Conservation (phyloP, 257 asterid genomes). For the Nicotiana tomentosiformis region DNA sequence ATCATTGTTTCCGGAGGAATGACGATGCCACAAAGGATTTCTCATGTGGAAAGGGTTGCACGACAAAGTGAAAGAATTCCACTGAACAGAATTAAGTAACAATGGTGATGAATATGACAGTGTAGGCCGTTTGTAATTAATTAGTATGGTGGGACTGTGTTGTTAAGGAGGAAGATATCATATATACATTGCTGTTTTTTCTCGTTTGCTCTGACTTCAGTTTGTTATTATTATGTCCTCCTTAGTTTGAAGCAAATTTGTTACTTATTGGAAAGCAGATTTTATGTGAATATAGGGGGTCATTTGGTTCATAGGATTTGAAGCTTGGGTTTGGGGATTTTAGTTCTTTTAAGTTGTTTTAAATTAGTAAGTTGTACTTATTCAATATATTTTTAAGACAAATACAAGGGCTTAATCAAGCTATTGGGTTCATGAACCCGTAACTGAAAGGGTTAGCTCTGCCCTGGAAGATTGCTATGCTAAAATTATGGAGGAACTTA, state of each 20-base stretch:
- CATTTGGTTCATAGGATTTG: too few relatives aligned
- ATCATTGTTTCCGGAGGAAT: constrained; percentile 94
- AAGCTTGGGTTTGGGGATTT: too few relatives aligned
- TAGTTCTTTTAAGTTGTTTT: too few relatives aligned
- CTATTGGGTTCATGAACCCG: too few relatives aligned
- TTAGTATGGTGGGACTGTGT: background rate
- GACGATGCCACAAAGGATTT: constrained; percentile 82
- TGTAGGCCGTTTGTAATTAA: background rate
- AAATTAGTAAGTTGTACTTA: too few relatives aligned
- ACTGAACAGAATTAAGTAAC: constrained; percentile 42
- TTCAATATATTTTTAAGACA: too few relatives aligned
- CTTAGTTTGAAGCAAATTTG: background rate
- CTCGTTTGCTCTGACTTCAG: background rate
- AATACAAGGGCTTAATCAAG: too few relatives aligned
- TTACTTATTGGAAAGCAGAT: too few relatives aligned
- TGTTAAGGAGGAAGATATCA: background rate
- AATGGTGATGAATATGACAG: background rate
- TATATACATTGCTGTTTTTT: background rate
- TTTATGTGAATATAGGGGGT: too few relatives aligned
- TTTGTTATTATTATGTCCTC: background rate
- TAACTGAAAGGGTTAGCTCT: too few relatives aligned
- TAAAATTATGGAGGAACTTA: too few relatives aligned
- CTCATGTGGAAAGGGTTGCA: constrained; percentile 47
- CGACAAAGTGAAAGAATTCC: constrained; percentile 63
- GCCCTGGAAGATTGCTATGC: too few relatives aligned